A percentile compares a stretch with the other conserved stretches of the same genome.
These are phyloP conservation scores for Microsporum audouinii DNA, from an alignment of 2,329 filamentous ascomycete species.

Conservation along the genomic window DNA sequence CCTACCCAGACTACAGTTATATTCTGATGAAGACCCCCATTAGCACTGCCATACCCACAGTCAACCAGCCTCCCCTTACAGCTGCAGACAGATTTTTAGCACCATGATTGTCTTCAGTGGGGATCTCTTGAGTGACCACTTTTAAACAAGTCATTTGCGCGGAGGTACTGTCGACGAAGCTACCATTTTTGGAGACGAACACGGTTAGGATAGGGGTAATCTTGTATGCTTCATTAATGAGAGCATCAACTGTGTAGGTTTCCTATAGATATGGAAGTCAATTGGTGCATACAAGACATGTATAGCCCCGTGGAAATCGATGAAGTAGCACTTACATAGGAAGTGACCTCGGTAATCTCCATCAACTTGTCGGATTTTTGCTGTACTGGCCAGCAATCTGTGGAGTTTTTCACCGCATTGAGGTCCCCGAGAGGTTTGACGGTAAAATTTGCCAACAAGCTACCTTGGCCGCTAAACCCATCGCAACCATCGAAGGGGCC, in stretches of 20 bases:
- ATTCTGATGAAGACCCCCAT: not conserved
- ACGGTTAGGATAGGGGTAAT: constrained; percentile 14
- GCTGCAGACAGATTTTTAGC: not conserved
- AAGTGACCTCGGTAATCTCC: not conserved
- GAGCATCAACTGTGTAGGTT: not conserved
- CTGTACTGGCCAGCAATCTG: constrained; percentile 1
- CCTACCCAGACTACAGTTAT: no score
- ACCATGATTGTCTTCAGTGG: not conserved
- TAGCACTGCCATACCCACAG: not conserved
- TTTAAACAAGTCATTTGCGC: constrained; percentile 15
- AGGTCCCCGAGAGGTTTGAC: not conserved
- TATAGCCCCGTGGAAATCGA: not conserved
- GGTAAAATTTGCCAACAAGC: not conserved
- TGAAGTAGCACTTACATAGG: not conserved
- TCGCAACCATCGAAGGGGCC: not conserved
- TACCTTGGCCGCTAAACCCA: not conserved
- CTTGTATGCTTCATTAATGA: constrained; percentile 10
- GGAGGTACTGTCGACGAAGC: constrained; percentile 8
- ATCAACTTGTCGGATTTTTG: not conserved
- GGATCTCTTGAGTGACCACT: constrained; percentile 2
- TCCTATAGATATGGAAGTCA: constrained; percentile 6
- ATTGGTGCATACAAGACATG: not conserved
- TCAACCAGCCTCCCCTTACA: not conserved
- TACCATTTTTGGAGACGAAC: constrained; percentile 8
- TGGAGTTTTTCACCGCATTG: not conserved